These are phyloP conservation scores for Medakamo hakoo DNA, from an alignment of 139 green algal species.

Conservation along the genomic window DNA sequence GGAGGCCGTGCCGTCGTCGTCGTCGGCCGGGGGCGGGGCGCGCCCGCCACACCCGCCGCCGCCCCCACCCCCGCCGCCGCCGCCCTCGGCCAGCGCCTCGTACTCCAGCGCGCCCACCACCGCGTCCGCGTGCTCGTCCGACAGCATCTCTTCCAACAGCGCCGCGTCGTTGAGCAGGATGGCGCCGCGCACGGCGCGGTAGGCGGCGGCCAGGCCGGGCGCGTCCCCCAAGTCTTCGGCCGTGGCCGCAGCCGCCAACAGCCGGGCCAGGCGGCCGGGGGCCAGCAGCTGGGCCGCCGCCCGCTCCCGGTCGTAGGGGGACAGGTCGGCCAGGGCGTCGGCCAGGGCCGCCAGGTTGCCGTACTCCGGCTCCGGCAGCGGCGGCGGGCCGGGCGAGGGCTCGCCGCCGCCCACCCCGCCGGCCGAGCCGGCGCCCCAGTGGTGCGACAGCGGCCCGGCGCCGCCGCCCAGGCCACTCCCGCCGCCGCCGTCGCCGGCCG, in stretches of 20 bases:
- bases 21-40: constrained; percentile 11
- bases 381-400: constrained; percentile 9
- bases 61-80: too few species aligned
- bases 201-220: constrained; percentile 49
- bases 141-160: constrained; percentile 76
- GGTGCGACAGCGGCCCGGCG: too few species aligned
- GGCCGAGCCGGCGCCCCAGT: too few species aligned
- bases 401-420: background rate
- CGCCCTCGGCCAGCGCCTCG: constrained; percentile 64
- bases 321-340: constrained; percentile 48
- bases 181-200: constrained; percentile 28
- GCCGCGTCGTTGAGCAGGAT: constrained; percentile 87
- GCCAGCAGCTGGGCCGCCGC: constrained; percentile 45
- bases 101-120: constrained; percentile 88
- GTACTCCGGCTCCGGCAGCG: constrained; percentile 61
- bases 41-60: too few species aligned
- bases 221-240: constrained; percentile 89
- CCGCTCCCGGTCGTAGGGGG: constrained; percentile 54
- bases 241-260: constrained; percentile 58
- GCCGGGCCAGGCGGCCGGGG: constrained; percentile 35
- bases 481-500: background rate
- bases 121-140: constrained; percentile 74
- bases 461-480: background rate
- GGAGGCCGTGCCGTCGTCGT: too few species aligned
- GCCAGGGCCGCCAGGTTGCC: constrained; percentile 59